Evolutionary conservation across 805 yeast species (phyloP), one percentile per base, ranked within the genome.

Genomic region (Candida hungchunana): DNA sequence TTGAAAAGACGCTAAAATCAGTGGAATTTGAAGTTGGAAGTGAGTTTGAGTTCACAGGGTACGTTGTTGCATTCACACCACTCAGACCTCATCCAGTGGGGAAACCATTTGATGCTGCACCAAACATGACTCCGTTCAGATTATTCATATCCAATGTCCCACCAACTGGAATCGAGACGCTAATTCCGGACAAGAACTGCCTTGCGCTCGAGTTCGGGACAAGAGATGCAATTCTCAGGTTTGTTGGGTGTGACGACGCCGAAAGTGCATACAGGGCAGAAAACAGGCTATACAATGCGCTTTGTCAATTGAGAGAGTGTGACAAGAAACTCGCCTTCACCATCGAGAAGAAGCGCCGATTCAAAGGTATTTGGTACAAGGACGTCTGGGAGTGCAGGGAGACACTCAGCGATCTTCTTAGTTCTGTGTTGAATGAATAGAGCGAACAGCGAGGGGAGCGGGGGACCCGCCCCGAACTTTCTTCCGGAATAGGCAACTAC

Each of bases 131-230:
- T 3, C 38, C 42, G 3, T 38, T 38, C 31, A 30, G 16, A 23
- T 6, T 38, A 19, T 22, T 29, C 13, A 12, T 38, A 4, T 38
- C 42, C 18, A 38, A 38, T 23, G 26, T 34, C 2, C 25, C 37
- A 10, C 16, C 35, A 1, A 26, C 17, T 5, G 10, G 13, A 7
- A 10, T 33, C 14, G 31, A 33, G 2, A 29, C 33, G 7, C 15
- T 38, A 6, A n/a, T 38, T 5, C 37, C 38, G 2, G 35, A 31
- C 26, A n/a, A 18, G 25, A 38, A 38, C 30, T 38, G 42, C 26
- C 9, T 38, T 7, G 26, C 21, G 7, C 7, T 34, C 23, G 42
- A 38, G 11, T 31, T 38, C 18, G 5, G 17, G 11, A 19, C 9
- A n/a, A 9, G 22, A 16, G 26, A 30, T 8, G 6, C 20, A 2